A percentile compares a stretch with the other conserved stretches of the same genome.
Conservation (phyloP, 2,329 filamentous ascomycete genomes). For the Blumeria graminis region DNA sequence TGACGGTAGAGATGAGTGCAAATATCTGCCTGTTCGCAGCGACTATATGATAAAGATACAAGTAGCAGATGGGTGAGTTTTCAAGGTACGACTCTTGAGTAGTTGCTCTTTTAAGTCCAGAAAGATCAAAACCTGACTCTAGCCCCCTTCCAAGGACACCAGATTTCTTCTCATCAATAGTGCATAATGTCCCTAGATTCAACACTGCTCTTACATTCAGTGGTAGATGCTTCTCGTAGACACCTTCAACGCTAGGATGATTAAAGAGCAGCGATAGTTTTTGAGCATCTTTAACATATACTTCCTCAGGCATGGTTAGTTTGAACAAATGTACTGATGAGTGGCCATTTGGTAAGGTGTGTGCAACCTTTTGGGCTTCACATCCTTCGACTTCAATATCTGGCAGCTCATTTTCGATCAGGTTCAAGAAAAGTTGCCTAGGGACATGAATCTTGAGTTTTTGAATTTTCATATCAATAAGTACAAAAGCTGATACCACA, state of each 20-base stretch:
- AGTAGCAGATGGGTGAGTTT: conserved; percentile 49
- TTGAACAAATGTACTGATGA: conserved; percentile 87
- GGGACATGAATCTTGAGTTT: conserved; percentile 71
- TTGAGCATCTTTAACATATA: conserved; percentile 63
- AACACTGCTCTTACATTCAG: conserved; percentile 69
- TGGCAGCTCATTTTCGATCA: conserved; percentile 69
- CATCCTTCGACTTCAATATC: conserved; percentile 73
- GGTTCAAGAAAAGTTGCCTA: conserved; percentile 71
- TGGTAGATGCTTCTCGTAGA: conserved; percentile 86
- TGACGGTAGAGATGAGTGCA: conserved; percentile 68
- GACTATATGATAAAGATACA: conserved; percentile 82
- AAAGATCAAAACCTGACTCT: conserved; percentile 80
- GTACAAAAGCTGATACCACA: conserved; percentile 64
- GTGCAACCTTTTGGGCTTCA: conserved; percentile 74
- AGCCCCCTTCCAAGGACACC: conserved; percentile 82
- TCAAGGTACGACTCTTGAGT: conserved; percentile 53
- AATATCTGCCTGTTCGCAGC: conserved; percentile 84
- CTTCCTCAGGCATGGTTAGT: conserved; percentile 67
- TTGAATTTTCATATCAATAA: conserved; percentile 87
- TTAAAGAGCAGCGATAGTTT: conserved; percentile 69
- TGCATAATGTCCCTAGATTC: conserved; percentile 73
- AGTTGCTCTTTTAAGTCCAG: conserved; percentile 42
- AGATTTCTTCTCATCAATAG: conserved; percentile 72
- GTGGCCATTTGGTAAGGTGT: conserved; percentile 86
- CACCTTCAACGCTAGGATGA: conserved; percentile 83